Evolutionary conservation across 306 rosid genomes (phyloP).

Genomic region (Cicer pinnatifidum): DNA sequence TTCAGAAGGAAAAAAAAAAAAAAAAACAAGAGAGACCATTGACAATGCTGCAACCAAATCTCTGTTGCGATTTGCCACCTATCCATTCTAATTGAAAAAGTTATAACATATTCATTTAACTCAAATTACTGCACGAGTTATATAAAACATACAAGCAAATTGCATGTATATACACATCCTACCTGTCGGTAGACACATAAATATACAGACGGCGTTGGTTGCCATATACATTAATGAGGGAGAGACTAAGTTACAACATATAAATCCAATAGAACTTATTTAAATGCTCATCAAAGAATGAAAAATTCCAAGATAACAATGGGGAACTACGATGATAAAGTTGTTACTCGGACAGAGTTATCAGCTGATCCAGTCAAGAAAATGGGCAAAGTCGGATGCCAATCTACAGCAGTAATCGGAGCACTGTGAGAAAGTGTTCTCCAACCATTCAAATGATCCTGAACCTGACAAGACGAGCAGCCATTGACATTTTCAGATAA

Average conservation of each 20-base stretch:
- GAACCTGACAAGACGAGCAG: constrained; percentile 61
- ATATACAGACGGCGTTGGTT: neutral
- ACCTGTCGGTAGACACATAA: constrained; percentile 7
- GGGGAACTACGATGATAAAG: constrained; percentile 56
- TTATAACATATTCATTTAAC: neutral
- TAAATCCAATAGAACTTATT: constrained; percentile 17
- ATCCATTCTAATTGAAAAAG: neutral
- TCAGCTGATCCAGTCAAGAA: constrained; percentile 95
- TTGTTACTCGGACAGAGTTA: constrained; percentile 84
- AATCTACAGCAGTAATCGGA: constrained; percentile 85
- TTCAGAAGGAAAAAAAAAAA: too few relatives aligned
- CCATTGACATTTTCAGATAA: constrained; percentile 22
- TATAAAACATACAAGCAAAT: neutral
- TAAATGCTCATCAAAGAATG: constrained; percentile 35
- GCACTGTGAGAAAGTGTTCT: constrained; percentile 85
- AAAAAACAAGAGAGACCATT: too few relatives aligned
- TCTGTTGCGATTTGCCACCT: neutral
- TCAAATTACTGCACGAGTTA: neutral
- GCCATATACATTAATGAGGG: neutral
- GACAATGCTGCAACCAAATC: neutral
- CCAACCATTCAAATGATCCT: constrained; percentile 65
- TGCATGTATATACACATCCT: constrained; percentile 32
- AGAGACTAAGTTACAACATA: constrained; percentile 28
- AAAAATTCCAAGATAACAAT: constrained; percentile 2
- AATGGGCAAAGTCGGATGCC: constrained; percentile 93